A percentile compares a stretch with the other conserved stretches of the same genome.
Evolutionary conservation across 2,329 filamentous ascomycete genomes (phyloP).

Genomic region (Delphinella strobiligena): DNA sequence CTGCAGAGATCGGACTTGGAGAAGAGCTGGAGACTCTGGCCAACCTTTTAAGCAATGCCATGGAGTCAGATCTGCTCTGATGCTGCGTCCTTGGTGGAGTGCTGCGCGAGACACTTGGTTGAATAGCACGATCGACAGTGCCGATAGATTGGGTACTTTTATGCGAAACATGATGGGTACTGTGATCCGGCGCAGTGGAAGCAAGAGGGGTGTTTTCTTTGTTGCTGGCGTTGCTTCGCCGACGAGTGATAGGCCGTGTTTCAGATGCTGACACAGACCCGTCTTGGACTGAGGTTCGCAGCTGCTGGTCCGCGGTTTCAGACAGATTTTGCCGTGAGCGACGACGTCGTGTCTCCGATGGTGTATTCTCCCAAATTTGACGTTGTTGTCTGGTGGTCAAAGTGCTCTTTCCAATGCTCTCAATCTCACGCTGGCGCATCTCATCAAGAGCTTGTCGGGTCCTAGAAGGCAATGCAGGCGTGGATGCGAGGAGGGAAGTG

Average conservation of each 20-base stretch:
- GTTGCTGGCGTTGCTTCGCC: constrained; percentile 15
- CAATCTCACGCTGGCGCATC: constrained; percentile 30
- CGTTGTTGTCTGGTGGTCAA: constrained; percentile 21
- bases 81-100: not conserved
- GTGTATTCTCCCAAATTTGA: constrained; percentile 2
- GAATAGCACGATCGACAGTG: not conserved
- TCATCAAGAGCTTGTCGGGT: constrained; percentile 26
- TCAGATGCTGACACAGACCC: too few relatives aligned
- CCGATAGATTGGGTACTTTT: too few relatives aligned
- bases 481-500: constrained; percentile 35
- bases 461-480: constrained; percentile 28
- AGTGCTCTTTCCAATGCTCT: constrained; percentile 25
- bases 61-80: constrained; percentile 30
- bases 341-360: constrained; percentile 4
- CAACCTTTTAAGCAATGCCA: constrained; percentile 33
- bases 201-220: constrained; percentile 18
- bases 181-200: not conserved
- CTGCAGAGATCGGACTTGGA: constrained; percentile 27
- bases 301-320: too few relatives aligned
- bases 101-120: not conserved
- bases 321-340: too few relatives aligned
- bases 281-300: too few relatives aligned
- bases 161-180: not conserved
- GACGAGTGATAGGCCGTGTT: too few relatives aligned
- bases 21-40: constrained; percentile 33